Conservation (phyloP, 805 yeast genomes). For the Candida nitratophila region DNA sequence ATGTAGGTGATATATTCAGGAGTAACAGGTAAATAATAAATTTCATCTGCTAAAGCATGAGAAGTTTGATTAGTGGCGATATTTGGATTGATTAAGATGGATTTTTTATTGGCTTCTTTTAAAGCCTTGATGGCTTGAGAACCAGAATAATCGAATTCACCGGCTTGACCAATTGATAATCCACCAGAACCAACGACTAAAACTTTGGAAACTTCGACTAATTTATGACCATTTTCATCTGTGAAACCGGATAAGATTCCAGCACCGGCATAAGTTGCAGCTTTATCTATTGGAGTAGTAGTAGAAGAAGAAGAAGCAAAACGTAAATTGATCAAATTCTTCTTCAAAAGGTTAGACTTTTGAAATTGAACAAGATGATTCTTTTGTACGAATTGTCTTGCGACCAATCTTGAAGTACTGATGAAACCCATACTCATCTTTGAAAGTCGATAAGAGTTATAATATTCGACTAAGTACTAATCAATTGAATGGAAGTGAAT, state of each 20-base stretch:
- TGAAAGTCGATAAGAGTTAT: too few relatives aligned
- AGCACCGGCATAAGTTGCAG: conserved; percentile 52
- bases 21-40: conserved; percentile 93
- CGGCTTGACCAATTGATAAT: conserved; percentile 95
- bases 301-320: conserved; percentile 5
- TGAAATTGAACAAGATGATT: background rate
- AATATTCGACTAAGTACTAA: background rate
- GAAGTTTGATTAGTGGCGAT: conserved; percentile 97
- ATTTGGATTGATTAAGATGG: conserved; percentile 89
- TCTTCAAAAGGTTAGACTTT: too few relatives aligned
- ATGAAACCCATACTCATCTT: background rate
- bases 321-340: too few relatives aligned
- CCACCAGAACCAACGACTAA: conserved; percentile 97
- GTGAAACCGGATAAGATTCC: conserved; percentile 49
- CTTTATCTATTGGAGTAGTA: conserved; percentile 20
- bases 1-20: conserved; percentile 93
- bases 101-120: conserved; percentile 78
- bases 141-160: conserved; percentile 96
- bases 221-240: conserved; percentile 52
- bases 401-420: background rate
- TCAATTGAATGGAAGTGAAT: background rate
- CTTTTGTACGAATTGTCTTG: background rate
- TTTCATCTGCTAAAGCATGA: conserved; percentile 90
- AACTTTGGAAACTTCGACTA: conserved; percentile 83
- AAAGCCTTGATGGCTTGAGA: conserved; percentile 96